Evolutionary conservation across 169 alveolate species (phyloP), one percentile per base, ranked within the genome.

Genomic region (Plasmodium gallinaceum): DNA sequence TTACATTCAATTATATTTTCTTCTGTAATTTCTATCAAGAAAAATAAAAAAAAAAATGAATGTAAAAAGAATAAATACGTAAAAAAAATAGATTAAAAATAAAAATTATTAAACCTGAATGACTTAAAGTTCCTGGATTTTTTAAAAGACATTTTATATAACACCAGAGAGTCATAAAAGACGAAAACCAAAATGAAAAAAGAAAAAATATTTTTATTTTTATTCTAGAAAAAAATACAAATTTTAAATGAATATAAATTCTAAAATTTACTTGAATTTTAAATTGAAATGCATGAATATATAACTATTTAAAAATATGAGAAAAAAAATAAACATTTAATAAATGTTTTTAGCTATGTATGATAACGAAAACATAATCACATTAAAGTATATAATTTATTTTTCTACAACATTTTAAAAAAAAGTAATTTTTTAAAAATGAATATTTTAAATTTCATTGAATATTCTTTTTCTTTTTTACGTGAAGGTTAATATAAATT

Each of bases 101-200:
- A 52, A 42, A 12, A 37, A 62, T 43, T 52, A 32, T 43, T 24
- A n/a, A 37, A 39, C 74, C 46, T 45, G 83, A 43, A 20, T 54
- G 72, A 18, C 60, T 80, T 45, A 80, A 42, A 68, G 51, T 22
- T 24, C 90, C 90, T 5, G 90, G 83, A 61, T 61, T 66, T 66
- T 66, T 65, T 14, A 37, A 48, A 60, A 80, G 83, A 72, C 90
- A 80, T 26, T 65, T 80, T 45, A 68, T 61, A 51, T 80, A 39
- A 46, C 90, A 80, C 90, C 90, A 80, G 10, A 80, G 7, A 52
- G 80, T 80, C 90, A 80, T 66, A 61, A 26, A 52, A 9, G 72
- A 16, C 9, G 83, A 32, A 60, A 68, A 80, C 80, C 90, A 66
- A 70, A 80, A 66, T 58, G 83, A 80, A 5, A 61, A 42, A 32